phyloP scores from a whole-genome alignment of 345 rosid species.

The Eucalyptus fibrosa region DNA sequence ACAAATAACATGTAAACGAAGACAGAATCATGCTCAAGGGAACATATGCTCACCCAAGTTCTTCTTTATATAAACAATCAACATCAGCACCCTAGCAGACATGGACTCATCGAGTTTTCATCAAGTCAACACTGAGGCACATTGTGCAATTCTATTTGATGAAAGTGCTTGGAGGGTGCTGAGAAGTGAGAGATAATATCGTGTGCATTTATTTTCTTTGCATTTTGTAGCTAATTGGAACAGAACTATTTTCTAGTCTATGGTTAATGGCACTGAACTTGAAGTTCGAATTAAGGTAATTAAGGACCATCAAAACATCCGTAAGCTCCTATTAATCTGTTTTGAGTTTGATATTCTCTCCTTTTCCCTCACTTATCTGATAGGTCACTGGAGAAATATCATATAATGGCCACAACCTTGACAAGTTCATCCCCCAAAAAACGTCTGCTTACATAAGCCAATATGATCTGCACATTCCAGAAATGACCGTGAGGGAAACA shows the following conservation, averaged over 20 bases:
- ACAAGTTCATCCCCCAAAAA: constrained; percentile 1
- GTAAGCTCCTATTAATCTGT: not conserved
- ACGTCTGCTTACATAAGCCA: constrained; percentile 8
- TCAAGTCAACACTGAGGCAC: not conserved
- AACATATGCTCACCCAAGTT: not conserved
- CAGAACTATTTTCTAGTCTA: not conserved
- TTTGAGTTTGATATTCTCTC: not conserved
- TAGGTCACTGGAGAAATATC: constrained; percentile 22
- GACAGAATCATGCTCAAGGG: not conserved
- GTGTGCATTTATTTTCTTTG: not conserved
- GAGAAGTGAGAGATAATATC: not conserved
- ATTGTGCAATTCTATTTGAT: not conserved
- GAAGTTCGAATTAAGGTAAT: not conserved
- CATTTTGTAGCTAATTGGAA: not conserved
- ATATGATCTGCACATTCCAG: constrained; percentile 7
- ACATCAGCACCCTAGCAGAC: not conserved
- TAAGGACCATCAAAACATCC: not conserved
- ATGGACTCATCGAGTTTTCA: not conserved
- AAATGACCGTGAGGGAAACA: constrained; percentile 12
- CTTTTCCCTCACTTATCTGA: not conserved
- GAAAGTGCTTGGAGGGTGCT: not conserved
- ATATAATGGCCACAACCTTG: not conserved
- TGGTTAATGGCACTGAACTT: not conserved
- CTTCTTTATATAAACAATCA: not conserved
- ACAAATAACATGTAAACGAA: not conserved